phyloP scores from a whole-genome alignment of 352 stramenopile genomes.

The Globisporangium polare region DNA sequence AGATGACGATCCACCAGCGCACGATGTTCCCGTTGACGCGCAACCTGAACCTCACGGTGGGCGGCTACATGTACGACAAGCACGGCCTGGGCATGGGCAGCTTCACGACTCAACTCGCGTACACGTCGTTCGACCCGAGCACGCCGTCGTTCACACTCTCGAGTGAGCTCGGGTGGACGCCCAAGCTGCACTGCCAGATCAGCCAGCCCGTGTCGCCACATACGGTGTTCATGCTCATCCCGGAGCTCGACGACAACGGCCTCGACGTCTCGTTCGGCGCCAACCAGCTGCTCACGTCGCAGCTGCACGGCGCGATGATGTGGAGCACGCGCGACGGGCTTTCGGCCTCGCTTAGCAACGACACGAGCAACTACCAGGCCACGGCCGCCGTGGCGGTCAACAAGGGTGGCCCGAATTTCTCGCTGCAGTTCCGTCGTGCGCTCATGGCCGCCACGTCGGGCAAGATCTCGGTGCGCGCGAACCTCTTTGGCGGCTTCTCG shows the following conservation, averaged over 20 bases:
- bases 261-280: slow-evolving; percentile 69
- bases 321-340: slow-evolving; percentile 76
- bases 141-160: slow-evolving; percentile 54
- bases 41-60: slow-evolving; percentile 56
- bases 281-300: slow-evolving; percentile 56
- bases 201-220: slow-evolving; percentile 65
- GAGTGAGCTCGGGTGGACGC: slow-evolving; percentile 73
- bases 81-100: slow-evolving; percentile 63
- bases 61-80: slow-evolving; percentile 85
- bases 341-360: slow-evolving; percentile 54
- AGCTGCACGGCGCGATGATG: slow-evolving; percentile 77
- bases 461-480: slow-evolving; percentile 57
- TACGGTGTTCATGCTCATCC: slow-evolving; percentile 73
- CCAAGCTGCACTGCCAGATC: slow-evolving; percentile 72
- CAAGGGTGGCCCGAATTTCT: slow-evolving; percentile 45
- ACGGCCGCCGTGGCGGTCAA: slow-evolving; percentile 45
- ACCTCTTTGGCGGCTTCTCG: slow-evolving; percentile 41
- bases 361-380: slow-evolving; percentile 35
- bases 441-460: slow-evolving; percentile 32
- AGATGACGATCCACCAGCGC: slow-evolving; percentile 82
- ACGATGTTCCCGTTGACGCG: slow-evolving; percentile 60
- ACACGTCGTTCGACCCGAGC: slow-evolving; percentile 63
- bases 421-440: slow-evolving; percentile 43
- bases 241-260: slow-evolving; percentile 65
- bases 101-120: slow-evolving; percentile 59